Conservation (phyloP, 1,284 basidiomycete genomes). For the Kalmanozyma brasiliensis region DNA sequence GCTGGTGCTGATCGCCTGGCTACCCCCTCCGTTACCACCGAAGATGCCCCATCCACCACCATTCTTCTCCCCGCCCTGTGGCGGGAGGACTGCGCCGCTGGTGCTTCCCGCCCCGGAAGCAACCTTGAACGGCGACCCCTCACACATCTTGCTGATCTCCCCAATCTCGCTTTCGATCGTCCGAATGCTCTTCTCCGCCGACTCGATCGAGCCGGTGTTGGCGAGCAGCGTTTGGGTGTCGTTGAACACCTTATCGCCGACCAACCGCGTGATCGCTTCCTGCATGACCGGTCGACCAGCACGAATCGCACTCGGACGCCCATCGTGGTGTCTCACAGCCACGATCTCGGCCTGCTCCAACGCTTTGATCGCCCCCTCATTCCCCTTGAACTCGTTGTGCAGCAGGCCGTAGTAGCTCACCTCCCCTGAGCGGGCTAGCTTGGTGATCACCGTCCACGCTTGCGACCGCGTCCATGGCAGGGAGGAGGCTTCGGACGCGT, state of each 20-base stretch:
- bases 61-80: constrained; percentile 7
- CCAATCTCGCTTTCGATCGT: constrained; percentile 81
- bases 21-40: constrained; percentile 3
- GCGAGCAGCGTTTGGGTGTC: constrained; percentile 80
- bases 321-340: constrained; percentile 79
- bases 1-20: constrained; percentile 65
- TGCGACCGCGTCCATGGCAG: constrained; percentile 87
- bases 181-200: constrained; percentile 76
- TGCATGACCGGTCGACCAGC: constrained; percentile 90
- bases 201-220: constrained; percentile 72
- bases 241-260: constrained; percentile 81
- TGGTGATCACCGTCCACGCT: constrained; percentile 84
- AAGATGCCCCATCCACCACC: constrained; percentile 12
- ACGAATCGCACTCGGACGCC: constrained; percentile 84
- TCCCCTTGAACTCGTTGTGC: constrained; percentile 88
- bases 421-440: constrained; percentile 78
- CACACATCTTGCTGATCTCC: constrained; percentile 47
- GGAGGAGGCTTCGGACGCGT: constrained; percentile 81
- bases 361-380: constrained; percentile 81
- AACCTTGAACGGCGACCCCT: constrained; percentile 66
- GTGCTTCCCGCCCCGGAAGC: constrained; percentile 49
- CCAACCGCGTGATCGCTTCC: constrained; percentile 83
- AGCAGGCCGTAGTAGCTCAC: constrained; percentile 85
- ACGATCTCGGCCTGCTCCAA: constrained; percentile 93
- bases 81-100: constrained; percentile 17